Percentiles rank a stretch among this genome's conserved stretches.
Evolutionary conservation across 208 protist genomes (phyloP).

Genomic region (Vickermania ingenoplastis): DNA sequence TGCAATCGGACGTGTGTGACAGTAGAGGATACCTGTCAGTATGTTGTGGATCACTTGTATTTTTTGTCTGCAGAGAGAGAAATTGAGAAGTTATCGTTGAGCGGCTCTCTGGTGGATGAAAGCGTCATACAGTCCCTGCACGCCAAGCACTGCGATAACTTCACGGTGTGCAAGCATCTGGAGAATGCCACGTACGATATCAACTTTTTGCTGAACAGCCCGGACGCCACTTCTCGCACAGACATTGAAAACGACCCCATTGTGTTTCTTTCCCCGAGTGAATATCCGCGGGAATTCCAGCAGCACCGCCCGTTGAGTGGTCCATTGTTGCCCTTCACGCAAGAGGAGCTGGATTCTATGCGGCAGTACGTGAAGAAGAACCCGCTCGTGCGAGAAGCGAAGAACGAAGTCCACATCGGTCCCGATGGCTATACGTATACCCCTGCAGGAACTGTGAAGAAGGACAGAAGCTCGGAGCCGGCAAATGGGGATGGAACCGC

Average conservation of each 20-base stretch:
- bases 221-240: neutral
- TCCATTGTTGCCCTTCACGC: too few relatives aligned
- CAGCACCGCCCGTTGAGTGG: too few relatives aligned
- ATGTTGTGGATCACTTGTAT: neutral
- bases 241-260: neutral
- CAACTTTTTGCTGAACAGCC: neutral
- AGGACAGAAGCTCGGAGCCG: too few relatives aligned
- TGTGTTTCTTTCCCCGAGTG: too few relatives aligned
- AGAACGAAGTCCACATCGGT: too few relatives aligned
- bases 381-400: too few relatives aligned
- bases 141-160: neutral
- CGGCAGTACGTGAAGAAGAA: too few relatives aligned
- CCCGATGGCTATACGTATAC: too few relatives aligned
- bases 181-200: neutral
- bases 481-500: too few relatives aligned
- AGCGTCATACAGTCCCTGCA: neutral
- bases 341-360: too few relatives aligned
- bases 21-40: neutral
- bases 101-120: neutral
- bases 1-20: conserved; percentile 4
- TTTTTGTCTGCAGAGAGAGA: neutral
- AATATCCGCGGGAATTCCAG: too few relatives aligned
- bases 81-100: neutral
- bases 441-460: too few relatives aligned
- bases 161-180: neutral